Conservation (phyloP, 1,284 basidiomycete genomes). For the Apiotrichum sp. region DNA sequence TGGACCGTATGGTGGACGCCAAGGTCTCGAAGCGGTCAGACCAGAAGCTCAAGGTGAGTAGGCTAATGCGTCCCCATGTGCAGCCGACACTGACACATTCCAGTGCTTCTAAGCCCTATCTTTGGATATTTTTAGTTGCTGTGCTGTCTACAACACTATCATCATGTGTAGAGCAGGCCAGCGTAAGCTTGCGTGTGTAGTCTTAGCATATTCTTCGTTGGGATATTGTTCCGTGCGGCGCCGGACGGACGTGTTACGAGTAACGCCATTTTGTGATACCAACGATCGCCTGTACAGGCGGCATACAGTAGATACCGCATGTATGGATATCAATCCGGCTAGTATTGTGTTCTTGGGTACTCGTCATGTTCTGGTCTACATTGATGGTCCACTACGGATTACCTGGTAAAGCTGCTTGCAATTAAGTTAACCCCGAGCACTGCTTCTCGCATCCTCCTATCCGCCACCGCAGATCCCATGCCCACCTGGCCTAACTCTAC, state of each 20-base stretch:
- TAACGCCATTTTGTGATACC: constrained; percentile 9
- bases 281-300: constrained; percentile 4
- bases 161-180: background rate
- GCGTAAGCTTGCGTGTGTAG: constrained; percentile 5
- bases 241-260: constrained; percentile 8
- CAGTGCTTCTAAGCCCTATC: constrained; percentile 23
- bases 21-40: constrained; percentile 37
- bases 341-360: too few species aligned
- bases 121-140: constrained; percentile 3
- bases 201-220: constrained; percentile 14
- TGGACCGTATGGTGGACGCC: constrained; percentile 38
- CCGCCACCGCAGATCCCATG: too few species aligned
- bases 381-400: too few species aligned
- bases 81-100: background rate
- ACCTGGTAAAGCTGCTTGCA: too few species aligned
- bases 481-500: too few species aligned
- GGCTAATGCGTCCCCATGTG: background rate
- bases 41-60: constrained; percentile 38
- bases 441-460: too few species aligned
- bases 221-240: constrained; percentile 3
- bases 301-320: constrained; percentile 7
- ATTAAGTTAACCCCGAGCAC: too few species aligned
- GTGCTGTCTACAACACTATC: background rate
- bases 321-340: constrained; percentile 1
- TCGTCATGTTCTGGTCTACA: too few species aligned